Evolutionary conservation across 495 filamentous ascomycete species (phyloP), one percentile per base, ranked within the genome.

Genomic region (Hapsidospora chrysogenum): DNA sequence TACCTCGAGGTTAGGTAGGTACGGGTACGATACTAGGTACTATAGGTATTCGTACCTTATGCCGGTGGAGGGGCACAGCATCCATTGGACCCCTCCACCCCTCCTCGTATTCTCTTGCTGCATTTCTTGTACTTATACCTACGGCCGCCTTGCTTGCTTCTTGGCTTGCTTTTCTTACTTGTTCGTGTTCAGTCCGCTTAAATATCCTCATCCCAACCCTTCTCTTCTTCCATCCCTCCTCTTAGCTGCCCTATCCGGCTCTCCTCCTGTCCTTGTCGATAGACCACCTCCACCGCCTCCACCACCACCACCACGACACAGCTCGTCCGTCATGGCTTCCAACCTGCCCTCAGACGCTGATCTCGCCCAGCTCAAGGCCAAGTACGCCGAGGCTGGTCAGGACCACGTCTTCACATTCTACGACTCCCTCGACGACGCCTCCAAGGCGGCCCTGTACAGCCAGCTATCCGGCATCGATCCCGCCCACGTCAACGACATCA

Each of bases 381-480:
- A 80, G 48, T 99, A 92, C 58, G 66, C 68, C 29, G 61, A 73
- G 29, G 83, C 82, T 33, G 70, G 66, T 14, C 89, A 99, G 60
- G 80, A 74, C 25, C 89, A 99, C 29, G 83, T 99, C 27, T 84
- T 96, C 51, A 65, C 79, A 14, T 96, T 94, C 58, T 87, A 74
- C 60, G 82, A 96, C 42, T 66, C 76, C 37, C 73, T 99, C 33
- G 62, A 59, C 33, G 56, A 60, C 14, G 49, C 62, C 28, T 85
- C 94, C 42, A 84, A 93, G 58, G 72, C 74, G 21, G 56, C 66
- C 5, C 70, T 99, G 38, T 93, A 71, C 64, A 63, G 78, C 50
- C 92, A 94, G 53, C 66, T 96, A 33, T 66, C 66, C 38, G 66
- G 60, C 45, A 82, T 96, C 58, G 72, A 95, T 46, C 84, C 85